Evolutionary conservation across 202 grass and related monocot genomes (phyloP), one percentile per base, ranked within the genome.

Genomic region (Saccharum hybrid): DNA sequence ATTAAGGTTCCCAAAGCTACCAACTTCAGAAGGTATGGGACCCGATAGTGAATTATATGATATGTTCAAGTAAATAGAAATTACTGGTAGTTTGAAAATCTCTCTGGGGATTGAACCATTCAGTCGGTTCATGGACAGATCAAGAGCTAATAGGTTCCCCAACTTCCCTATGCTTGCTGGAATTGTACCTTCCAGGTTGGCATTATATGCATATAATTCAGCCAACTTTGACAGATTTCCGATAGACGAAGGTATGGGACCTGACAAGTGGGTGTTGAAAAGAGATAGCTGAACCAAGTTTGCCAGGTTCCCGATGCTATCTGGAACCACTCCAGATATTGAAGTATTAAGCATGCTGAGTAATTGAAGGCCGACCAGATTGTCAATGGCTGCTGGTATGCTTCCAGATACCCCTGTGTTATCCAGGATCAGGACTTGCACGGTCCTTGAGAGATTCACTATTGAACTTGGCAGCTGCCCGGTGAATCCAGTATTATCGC

Each of bases 191-290:
- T 77, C 45, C 2, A 86, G 1, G 0, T 68, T 74, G 13, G 0
- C 0, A 6, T n/a, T 3, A 1, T 0, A 4, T 11, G 71, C 59
- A 11, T 0, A 0, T 0, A 85, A 1, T 3, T 0, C 15, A n/a
- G 1, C 39, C 18, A 88, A 28, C 9, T 28, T 2, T 36, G 82
- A 43, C 5, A 90, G 78, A 26, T 90, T 86, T 21, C 88, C 74
- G 0, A 90, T 3, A 2, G 88, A 90, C 10, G 56, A 1, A 14
- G 88, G 83, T 68, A 90, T 79, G 0, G 1, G 16, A 0, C 83
- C 83, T 10, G 88, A 40, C 1, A 90, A 54, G 0, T 8, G 0
- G 6, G 36, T 83, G 1, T 10, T 49, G 2, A 39, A 54, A 13
- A 86, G 2, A 7, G 0, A 1, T 2, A 81, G 14, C 0, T 13